Evolutionary conservation across 2,329 filamentous ascomycete genomes (phyloP).

Genomic region (Chrysosporium queenslandicum): DNA sequence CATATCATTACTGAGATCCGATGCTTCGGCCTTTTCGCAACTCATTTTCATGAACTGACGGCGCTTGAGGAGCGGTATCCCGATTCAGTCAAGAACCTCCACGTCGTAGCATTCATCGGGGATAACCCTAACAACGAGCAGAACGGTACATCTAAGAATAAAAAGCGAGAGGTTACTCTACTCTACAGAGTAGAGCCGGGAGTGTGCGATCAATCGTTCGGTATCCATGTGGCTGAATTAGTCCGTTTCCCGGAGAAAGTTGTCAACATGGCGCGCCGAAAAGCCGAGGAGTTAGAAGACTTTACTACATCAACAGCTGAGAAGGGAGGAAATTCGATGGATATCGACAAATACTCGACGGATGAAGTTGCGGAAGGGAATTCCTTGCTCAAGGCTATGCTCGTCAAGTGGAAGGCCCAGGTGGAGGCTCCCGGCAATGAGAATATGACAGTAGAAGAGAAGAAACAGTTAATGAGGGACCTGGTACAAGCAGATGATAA

Average conservation of each 20-base stretch:
- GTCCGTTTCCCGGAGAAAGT: conserved; percentile 96
- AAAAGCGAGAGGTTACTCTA: conserved; percentile 75
- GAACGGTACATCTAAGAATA: conserved; percentile 29
- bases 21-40: conserved; percentile 90
- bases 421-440: conserved; percentile 52
- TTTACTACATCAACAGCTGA: conserved; percentile 45
- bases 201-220: conserved; percentile 94
- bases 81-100: conserved; percentile 74
- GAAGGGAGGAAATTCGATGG: conserved; percentile 31
- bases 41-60: conserved; percentile 96
- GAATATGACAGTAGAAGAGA: conserved; percentile 58
- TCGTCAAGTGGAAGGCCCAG: conserved; percentile 73
- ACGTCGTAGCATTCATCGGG: conserved; percentile 87
- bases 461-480: conserved; percentile 67
- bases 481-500: conserved; percentile 64
- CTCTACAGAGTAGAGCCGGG: conserved; percentile 95
- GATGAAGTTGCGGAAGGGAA: conserved; percentile 86
- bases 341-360: conserved; percentile 52
- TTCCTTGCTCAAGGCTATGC: conserved; percentile 68
- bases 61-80: conserved; percentile 77
- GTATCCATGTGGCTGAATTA: conserved; percentile 94
- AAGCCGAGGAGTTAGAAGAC: conserved; percentile 95
- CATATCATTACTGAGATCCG: conserved; percentile 94
- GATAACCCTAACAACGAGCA: conserved; percentile 35
- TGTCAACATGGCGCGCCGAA: conserved; percentile 97